Evolutionary conservation across 2,329 filamentous ascomycete species (phyloP).

Genomic region (Claviceps sp.): DNA sequence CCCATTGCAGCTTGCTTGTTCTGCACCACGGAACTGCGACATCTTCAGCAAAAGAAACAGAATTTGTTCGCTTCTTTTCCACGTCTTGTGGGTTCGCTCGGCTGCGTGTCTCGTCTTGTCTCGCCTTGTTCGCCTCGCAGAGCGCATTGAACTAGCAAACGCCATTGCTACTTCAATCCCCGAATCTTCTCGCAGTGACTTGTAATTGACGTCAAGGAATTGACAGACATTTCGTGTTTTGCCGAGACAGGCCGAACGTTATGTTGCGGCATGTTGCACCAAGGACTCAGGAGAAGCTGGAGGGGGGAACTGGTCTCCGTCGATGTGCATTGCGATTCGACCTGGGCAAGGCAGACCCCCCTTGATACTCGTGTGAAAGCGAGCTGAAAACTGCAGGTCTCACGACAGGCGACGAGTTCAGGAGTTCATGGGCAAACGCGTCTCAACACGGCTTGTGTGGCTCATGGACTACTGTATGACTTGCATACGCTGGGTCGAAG

Average conservation of each 20-base stretch:
- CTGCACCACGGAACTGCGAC: background rate
- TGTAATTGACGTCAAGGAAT: too few species aligned
- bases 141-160: too few species aligned
- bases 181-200: too few species aligned
- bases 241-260: too few species aligned
- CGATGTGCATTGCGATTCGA: background rate
- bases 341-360: background rate
- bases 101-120: slow-evolving; percentile 7
- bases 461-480: slow-evolving; percentile 5
- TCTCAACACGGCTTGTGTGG: too few species aligned
- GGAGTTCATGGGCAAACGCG: too few species aligned
- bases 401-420: too few species aligned
- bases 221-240: too few species aligned
- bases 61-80: background rate
- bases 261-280: too few species aligned
- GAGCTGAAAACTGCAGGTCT: slow-evolving; percentile 9
- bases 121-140: slow-evolving; percentile 1
- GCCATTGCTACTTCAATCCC: too few species aligned
- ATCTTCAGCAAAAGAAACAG: background rate
- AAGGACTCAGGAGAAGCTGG: background rate
- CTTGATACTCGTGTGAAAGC: background rate
- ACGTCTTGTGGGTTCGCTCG: slow-evolving; percentile 2
- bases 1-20: background rate
- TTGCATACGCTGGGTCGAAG: slow-evolving; percentile 8
- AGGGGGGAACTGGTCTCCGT: background rate